A percentile compares a stretch with the other conserved stretches of the same genome.
These are phyloP conservation scores for Pseudotsuga menziesii DNA, from an alignment of 75 land plant genomes.

Conservation along the genomic window DNA sequence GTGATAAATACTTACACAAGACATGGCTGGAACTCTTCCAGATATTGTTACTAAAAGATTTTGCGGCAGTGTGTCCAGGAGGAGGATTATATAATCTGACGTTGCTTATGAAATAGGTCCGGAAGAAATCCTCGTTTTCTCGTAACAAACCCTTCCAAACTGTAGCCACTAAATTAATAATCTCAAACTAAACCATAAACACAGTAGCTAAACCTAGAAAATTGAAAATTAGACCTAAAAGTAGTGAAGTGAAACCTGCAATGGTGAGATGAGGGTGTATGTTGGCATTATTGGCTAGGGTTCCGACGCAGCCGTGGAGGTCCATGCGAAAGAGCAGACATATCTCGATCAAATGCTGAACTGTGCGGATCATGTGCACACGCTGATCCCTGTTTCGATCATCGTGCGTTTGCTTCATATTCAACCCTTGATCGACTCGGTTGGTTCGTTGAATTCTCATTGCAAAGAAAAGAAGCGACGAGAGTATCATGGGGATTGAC, in stretches of 20 bases:
- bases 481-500: neutral
- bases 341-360: constrained; percentile 64
- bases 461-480: neutral
- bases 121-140: neutral
- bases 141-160: neutral
- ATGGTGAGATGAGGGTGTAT: constrained; percentile 51
- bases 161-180: neutral
- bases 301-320: constrained; percentile 49
- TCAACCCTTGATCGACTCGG: neutral
- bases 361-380: constrained; percentile 9
- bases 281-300: constrained; percentile 48
- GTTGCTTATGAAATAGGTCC: neutral
- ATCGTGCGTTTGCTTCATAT: neutral
- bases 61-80: too few relatives aligned
- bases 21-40: too few relatives aligned
- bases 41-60: too few relatives aligned
- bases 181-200: too few relatives aligned
- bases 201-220: neutral
- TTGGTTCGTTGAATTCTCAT: constrained; percentile 2
- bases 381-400: neutral
- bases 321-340: constrained; percentile 51
- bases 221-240: neutral
- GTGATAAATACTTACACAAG: too few relatives aligned
- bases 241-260: constrained; percentile 30
- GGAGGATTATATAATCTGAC: too few relatives aligned